Base-by-base conservation (phyloP, 1,139 yeast genomes). In the Blastobotrys illinoisensis region DNA sequence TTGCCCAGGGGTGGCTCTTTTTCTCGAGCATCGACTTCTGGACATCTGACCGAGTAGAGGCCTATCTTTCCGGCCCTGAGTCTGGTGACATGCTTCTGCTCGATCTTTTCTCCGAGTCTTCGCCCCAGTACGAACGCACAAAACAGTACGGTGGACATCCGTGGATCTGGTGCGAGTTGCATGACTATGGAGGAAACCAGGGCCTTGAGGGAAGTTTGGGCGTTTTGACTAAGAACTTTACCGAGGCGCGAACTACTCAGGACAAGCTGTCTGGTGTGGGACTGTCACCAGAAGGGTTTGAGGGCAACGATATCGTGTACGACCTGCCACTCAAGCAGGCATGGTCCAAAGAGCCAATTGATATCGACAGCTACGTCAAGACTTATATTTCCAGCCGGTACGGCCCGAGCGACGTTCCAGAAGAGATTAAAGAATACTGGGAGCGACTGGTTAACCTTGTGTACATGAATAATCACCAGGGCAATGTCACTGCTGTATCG, bases 1-100 rank as follows among this genome's bases (percentile, higher is more conserved):
- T 59, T 44, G 55, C 56, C 55, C 62, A 59, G 40, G 62, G 61
- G 13, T 59, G 62, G 62, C 54, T 58, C n/a, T 59, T 59, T 49
- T 58, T 44, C 50, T 47, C 56, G 40, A 55, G 51, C 24, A 11
- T 24, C 2, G 46, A 43, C 4, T 59, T 55, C 50, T 59, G 62
- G 62, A 47, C 54, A 3, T 46, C 47, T 11, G 58, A 53, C 19
- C 48, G 56, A 18, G 49, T 58, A 20, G 55, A 55, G 44, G 56
- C 58, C 19, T 59, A 59, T 44, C 46, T 59, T 44, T 55, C 60
- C 23, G 62, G 61, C n/a, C 56, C 61, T 1, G 44, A 50, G n/a
- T 21, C 19, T 4, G 61, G 62, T n/a, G 58, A 59, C 5, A n/a
- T 59, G 46, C 50, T 59, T 20, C 23, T 59, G 19, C 52, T 59